Evolutionary conservation across 2,329 filamentous ascomycete species (phyloP).

Genomic region (Davidsoniella australis): DNA sequence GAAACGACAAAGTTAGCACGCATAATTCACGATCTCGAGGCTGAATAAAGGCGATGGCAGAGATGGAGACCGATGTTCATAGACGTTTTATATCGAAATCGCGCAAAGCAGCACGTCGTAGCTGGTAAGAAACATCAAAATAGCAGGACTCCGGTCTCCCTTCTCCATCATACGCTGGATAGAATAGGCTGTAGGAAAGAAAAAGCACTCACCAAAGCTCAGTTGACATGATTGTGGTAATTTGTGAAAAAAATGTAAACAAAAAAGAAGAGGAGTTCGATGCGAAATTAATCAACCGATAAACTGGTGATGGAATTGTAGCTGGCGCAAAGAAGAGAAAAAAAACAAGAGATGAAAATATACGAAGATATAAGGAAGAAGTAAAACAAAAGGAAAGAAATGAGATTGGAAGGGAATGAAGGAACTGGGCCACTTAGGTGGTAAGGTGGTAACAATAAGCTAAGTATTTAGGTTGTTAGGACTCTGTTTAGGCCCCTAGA

Average conservation of each 20-base stretch:
- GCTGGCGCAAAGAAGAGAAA: not conserved
- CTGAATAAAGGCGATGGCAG: not conserved
- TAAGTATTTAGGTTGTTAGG: too few species aligned
- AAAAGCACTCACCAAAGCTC: conserved; percentile 60
- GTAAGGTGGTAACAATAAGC: not conserved
- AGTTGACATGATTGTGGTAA: conserved; percentile 48
- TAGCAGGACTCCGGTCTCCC: conserved; percentile 14
- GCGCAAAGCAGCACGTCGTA: not conserved
- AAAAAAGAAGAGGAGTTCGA: not conserved
- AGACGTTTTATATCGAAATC: not conserved
- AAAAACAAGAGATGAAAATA: not conserved
- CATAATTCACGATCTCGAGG: not conserved
- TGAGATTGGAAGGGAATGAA: not conserved
- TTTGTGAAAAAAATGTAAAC: conserved; percentile 12
- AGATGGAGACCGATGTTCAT: not conserved
- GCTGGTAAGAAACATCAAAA: not conserved
- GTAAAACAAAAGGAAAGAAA: not conserved
- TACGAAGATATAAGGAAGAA: not conserved
- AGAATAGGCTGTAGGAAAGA: conserved; percentile 15
- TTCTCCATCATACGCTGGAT: conserved; percentile 4
- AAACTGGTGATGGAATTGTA: conserved; percentile 2
- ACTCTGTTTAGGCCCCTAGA: too few species aligned
- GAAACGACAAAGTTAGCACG: conserved; percentile 1
- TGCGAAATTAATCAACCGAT: not conserved
- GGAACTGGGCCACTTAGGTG: not conserved